Evolutionary conservation across 352 stramenopile genomes (phyloP).

Genomic region (Globisporangium acanthophoron): DNA sequence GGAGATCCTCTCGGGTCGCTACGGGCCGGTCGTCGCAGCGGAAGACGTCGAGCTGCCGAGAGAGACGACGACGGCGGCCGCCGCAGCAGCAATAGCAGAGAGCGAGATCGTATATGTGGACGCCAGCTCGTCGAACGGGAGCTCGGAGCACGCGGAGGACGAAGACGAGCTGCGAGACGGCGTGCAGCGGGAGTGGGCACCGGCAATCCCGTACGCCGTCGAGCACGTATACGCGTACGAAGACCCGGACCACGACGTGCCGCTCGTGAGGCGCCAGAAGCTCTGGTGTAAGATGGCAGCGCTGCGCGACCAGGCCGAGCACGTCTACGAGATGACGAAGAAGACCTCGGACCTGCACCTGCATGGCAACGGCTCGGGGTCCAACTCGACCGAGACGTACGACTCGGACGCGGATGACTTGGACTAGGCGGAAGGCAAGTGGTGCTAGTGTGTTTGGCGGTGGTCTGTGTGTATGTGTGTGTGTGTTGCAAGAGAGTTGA

Average conservation of each 20-base stretch:
- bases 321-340: constrained; percentile 51
- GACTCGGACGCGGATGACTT: constrained; percentile 6
- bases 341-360: constrained; percentile 17
- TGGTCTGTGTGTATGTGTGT: neutral
- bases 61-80: neutral
- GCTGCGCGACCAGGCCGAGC: constrained; percentile 45
- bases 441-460: neutral
- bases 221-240: no score
- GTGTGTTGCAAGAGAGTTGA: neutral
- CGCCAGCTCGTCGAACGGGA: no score
- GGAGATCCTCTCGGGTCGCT: constrained; percentile 16
- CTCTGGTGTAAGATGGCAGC: constrained; percentile 49
- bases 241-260: neutral
- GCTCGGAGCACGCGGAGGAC: neutral
- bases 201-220: constrained; percentile 5
- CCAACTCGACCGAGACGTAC: constrained; percentile 3
- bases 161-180: neutral
- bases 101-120: no score
- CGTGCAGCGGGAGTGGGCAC: neutral
- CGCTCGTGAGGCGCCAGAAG: constrained; percentile 12
- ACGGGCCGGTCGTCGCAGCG: neutral
- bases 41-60: neutral
- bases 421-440: neutral
- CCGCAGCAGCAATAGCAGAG: neutral
- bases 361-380: neutral